These are phyloP conservation scores for Camelina hispida DNA, from an alignment of 345 rosid species.

Conservation along the genomic window DNA sequence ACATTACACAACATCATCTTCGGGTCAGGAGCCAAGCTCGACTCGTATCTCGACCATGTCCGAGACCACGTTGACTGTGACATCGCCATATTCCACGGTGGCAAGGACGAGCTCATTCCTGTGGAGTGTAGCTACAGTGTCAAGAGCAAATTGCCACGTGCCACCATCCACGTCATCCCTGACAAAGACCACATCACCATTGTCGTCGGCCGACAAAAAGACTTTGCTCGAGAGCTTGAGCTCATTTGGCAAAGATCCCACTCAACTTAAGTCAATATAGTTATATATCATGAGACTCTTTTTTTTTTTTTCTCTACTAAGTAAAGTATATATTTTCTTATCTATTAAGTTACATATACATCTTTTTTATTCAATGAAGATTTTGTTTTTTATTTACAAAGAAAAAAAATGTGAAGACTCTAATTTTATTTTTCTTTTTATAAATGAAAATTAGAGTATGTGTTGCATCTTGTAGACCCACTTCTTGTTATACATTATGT, in stretches of 20 bases:
- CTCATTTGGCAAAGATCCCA: slow-evolving; percentile 60
- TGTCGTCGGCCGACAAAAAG: slow-evolving; percentile 77
- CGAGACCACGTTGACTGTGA: slow-evolving; percentile 64
- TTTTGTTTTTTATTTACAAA: neutral
- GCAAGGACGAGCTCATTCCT: slow-evolving; percentile 81
- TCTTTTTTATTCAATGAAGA: slow-evolving; percentile 5
- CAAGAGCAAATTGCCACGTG: slow-evolving; percentile 66
- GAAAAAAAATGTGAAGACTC: slow-evolving; percentile 20
- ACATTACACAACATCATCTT: slow-evolving; percentile 94
- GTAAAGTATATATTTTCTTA: slow-evolving; percentile 14
- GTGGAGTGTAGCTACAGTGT: slow-evolving; percentile 82
- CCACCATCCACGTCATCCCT: slow-evolving; percentile 49
- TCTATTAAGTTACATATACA: neutral
- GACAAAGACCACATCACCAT: slow-evolving; percentile 90
- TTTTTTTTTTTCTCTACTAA: neutral
- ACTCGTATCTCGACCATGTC: slow-evolving; percentile 70
- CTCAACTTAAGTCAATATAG: slow-evolving; percentile 29
- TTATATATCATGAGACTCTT: slow-evolving; percentile 1
- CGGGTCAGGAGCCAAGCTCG: slow-evolving; percentile 82
- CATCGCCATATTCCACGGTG: slow-evolving; percentile 74
- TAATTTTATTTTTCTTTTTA: slow-evolving; percentile 23
- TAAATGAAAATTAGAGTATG: slow-evolving; percentile 14
- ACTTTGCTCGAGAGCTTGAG: slow-evolving; percentile 80
- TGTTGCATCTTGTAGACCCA: slow-evolving; percentile 4
- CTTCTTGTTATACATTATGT: neutral